These are phyloP conservation scores for Phytopythium ostracodes DNA, from an alignment of 352 stramenopile species.

Conservation along the genomic window DNA sequence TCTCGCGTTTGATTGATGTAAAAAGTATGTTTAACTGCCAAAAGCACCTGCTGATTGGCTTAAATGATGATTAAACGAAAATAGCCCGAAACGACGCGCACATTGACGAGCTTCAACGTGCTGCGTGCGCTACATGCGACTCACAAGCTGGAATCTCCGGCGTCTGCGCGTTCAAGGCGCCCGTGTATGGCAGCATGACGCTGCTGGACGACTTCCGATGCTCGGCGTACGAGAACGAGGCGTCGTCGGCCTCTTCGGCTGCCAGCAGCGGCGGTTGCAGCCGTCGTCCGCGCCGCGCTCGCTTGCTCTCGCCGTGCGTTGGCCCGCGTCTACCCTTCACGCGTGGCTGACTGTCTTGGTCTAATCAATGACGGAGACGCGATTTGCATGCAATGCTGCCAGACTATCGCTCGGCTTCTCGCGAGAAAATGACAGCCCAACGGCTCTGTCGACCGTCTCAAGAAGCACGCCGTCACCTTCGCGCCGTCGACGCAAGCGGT, in stretches of 20 bases:
- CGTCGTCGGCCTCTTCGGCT: constrained; percentile 13
- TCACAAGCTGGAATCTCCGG: too few species aligned
- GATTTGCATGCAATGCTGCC: background rate
- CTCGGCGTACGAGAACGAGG: constrained; percentile 32
- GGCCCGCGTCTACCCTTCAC: background rate
- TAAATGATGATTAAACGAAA: background rate
- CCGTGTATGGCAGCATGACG: constrained; percentile 30
- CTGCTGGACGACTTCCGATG: constrained; percentile 63
- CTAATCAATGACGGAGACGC: background rate
- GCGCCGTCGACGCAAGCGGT: background rate
- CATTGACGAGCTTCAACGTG: constrained; percentile 7
- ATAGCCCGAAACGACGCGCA: background rate
- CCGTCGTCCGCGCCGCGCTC: constrained; percentile 14
- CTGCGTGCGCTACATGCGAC: background rate
- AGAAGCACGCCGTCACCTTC: background rate
- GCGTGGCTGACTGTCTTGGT: background rate
- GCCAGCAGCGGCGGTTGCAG: constrained; percentile 18
- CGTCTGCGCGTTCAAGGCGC: too few species aligned
- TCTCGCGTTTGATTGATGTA: background rate
- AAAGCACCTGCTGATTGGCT: constrained; percentile 1
- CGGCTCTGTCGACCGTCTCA: background rate
- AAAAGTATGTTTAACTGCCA: background rate
- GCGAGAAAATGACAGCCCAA: background rate
- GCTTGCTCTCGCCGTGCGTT: constrained; percentile 42
- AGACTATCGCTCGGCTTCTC: background rate